Base-by-base conservation (phyloP, 2,329 filamentous ascomycete species). In the Ceratocystis huliohia region DNA sequence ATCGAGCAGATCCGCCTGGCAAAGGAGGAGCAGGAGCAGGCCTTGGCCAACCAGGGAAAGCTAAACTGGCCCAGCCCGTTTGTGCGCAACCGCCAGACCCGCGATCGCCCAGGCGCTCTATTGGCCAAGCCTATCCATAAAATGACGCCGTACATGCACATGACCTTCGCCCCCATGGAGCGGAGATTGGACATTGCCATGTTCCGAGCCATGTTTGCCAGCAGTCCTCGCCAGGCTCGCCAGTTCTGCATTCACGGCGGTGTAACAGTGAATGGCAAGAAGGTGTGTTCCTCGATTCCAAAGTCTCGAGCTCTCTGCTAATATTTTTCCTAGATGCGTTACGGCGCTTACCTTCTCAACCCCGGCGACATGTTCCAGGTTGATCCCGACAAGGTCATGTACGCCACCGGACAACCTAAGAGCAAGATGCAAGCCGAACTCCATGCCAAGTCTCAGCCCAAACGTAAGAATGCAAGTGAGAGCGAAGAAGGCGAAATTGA, bases 351-450 rank as follows among this genome's bases (percentile, higher is more conserved):
- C 76, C 86, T 91, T 70, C 83, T 99, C 48, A 99, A 99, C 76
- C 95, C 94, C 2, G 94, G 94, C 71, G 94, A 99, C 75, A 90
- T 99, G 85, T 99, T 99, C 81, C 91, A 96, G 75, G 93, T 99
- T 72, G 88, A 96, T 22, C 82, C 89, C 45, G 90, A 96, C 48
- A 85, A 87, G 71, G 94, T 99, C 66, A 82, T 99, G 76, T 92
- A 83, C 72, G 93, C 90, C 44, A 96, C 92, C 0, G 94, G 94
- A 67, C 81, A 83, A 30, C 82, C 84, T 62, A 94, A 91, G 76
- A 76, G 81, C 69, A 65, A 57, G 46, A 30, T 65, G 37, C 64
- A 69, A 56, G 65, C 67, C 30, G 64, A 69, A 64, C 48, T 69
- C n/a, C 57, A 64, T n/a, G 63, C 63, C 53, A 65, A 66, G 13